These are phyloP conservation scores for Verbena officinalis DNA, from an alignment of 257 asterid species.

Conservation along the genomic window DNA sequence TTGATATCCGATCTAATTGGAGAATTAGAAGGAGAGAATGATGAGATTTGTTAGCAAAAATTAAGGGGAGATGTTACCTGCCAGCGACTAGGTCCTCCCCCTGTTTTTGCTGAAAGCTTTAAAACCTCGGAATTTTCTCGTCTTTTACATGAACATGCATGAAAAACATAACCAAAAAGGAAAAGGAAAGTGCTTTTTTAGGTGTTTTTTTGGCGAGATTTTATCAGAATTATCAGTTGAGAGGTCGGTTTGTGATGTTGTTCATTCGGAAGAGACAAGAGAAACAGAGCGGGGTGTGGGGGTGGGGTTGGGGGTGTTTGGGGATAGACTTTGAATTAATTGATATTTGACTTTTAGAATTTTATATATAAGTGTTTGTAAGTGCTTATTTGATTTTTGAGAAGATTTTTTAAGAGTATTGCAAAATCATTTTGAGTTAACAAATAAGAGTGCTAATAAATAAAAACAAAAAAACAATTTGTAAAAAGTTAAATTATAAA, in stretches of 20 bases:
- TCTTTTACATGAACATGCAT: slow-evolving; percentile 23
- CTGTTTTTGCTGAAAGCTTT: neutral
- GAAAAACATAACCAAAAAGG: slow-evolving; percentile 1
- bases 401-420: too few species aligned
- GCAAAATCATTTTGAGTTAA: too few species aligned
- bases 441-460: too few species aligned
- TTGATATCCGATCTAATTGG: slow-evolving; percentile 72
- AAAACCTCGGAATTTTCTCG: slow-evolving; percentile 15
- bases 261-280: slow-evolving; percentile 16
- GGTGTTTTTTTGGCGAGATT: neutral
- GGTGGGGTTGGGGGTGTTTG: slow-evolving; percentile 7
- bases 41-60: slow-evolving; percentile 46
- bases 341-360: slow-evolving; percentile 17
- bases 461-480: too few species aligned
- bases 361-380: slow-evolving; percentile 2
- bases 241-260: slow-evolving; percentile 37
- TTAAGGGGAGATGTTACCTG: slow-evolving; percentile 51
- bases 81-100: slow-evolving; percentile 48
- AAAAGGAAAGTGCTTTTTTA: neutral
- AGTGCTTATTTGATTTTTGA: too few species aligned
- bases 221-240: slow-evolving; percentile 30
- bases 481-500: too few species aligned
- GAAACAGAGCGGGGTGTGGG: neutral
- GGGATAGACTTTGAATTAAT: slow-evolving; percentile 35
- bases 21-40: slow-evolving; percentile 27